Base-by-base conservation (phyloP, 257 asterid species). In the Primulina tabacum region DNA sequence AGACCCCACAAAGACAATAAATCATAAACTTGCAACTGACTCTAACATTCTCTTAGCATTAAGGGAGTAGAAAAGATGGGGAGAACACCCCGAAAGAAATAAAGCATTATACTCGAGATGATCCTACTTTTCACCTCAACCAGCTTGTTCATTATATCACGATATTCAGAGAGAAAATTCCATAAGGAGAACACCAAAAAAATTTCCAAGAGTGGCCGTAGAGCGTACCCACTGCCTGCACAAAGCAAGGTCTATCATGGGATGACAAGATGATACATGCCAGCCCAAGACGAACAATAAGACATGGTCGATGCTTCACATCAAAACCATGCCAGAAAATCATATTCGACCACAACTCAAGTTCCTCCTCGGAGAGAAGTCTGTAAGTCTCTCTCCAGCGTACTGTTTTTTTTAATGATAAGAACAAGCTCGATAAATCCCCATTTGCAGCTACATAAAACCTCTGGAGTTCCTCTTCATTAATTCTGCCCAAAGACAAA, bases 301-400 rank as follows among this genome's bases (percentile, higher is more conserved):
- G 96, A 82, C 94, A 88, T 8, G 94, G 97, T 10, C 88, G 82
- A 60, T 77, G 68, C 76, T 77, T 84, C 75, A 76, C 70, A 79
- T 91, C 99, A 64, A 80, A 81, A 75, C 96, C 97, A 81, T 94
- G 99, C 99, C 99, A 94, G 78, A 90, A 94, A 50, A 91, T 78
- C 93, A 89, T 74, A 78, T 81, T 82, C 73, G 97, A 83, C 99
- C 99, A 94, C 80, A 75, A 78, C 69, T 87, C 95, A 64, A 94
- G 97, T 77, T 94, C 99, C 78, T 82, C 89, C 65, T 16, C 84
- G 5, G 96, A 80, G 62, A 94, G 92, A 85, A 91, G 79, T 83
- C 90, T 79, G 83, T 90, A 90, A 8, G 81, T 89, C 82, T 88
- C 92, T 77, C 97, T 91, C 99, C 99, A 94, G 60, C 76, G 87